Evolutionary conservation across 495 filamentous ascomycete species (phyloP), one percentile per base, ranked within the genome.

Genomic region (Staphylotrichum tortipilum): DNA sequence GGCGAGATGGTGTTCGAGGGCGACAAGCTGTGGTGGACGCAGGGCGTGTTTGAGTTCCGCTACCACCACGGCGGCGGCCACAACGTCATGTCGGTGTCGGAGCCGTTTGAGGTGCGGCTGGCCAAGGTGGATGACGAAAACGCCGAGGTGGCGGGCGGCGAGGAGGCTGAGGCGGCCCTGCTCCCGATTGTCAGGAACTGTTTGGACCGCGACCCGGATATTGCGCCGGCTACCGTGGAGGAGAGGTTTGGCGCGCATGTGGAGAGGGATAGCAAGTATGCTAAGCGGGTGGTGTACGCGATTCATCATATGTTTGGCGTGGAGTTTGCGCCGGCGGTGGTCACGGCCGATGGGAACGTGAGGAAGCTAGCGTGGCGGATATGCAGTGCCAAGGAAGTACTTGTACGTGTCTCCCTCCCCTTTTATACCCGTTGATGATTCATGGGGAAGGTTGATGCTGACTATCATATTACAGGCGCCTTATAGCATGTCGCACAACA

Each of bases 271-370:
- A 81, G 83, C 51, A 95, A 94, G 63, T 96, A 85, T 54, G 86
- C 90, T 15, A 86, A 81, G 63, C 68, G 92, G 33, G 81, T 97
- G 26, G 88, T 96, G 0, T 97, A 91, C 69, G 92, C 94, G 9
- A 86, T 97, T 31, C 85, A 85, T 48, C 87, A 94, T 67, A 97
- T 95, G 91, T 98, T 98, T 62, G 94, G 92, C 46, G 83, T 98
- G 50, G 94, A 98, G 65, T 84, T 98, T 53, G 88, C 94, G 7
- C 84, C 89, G 3, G 87, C 87, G 42, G 94, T 98, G 11, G 92
- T 98, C 35, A 81, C 83, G 48, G 88, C 89, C 1, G 92, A 98
- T 74, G 91, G 94, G 6, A 92, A 83, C 57, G 88, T 97, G 23
- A 79, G 74, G 60, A 94, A 94, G 60, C 72, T 98, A 36, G 87